These are phyloP conservation scores for Fraxinus excelsior DNA, from an alignment of 257 asterid genomes.

Conservation along the genomic window DNA sequence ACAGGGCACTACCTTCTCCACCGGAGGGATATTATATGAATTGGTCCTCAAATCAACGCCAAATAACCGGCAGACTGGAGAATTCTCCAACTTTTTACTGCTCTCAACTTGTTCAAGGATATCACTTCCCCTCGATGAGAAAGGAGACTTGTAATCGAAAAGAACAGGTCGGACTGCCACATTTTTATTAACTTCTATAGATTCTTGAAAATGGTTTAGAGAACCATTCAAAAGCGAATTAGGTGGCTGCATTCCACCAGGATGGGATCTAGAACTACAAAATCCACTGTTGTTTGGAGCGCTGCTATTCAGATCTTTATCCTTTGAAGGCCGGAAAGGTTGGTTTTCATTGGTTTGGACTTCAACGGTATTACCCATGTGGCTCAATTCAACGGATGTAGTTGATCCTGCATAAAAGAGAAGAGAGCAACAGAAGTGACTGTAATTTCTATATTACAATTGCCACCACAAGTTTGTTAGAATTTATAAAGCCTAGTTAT, in stretches of 20 bases:
- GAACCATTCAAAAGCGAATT: conserved; percentile 33
- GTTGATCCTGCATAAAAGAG: conserved; percentile 30
- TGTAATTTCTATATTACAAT: conserved; percentile 32
- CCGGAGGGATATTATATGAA: conserved; percentile 24
- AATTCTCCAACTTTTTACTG: conserved; percentile 39
- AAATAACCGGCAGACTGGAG: conserved; percentile 55
- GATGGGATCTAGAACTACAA: conserved; percentile 14
- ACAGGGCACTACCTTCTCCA: conserved; percentile 31
- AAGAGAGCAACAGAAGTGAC: conserved; percentile 18
- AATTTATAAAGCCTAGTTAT: no score
- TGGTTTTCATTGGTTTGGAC: conserved; percentile 25
- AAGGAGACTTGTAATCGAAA: conserved; percentile 47
- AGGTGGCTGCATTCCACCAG: conserved; percentile 42
- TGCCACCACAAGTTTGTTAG: no score
- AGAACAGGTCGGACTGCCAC: conserved; percentile 28
- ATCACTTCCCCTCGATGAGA: conserved; percentile 49
- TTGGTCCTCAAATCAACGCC: conserved; percentile 73
- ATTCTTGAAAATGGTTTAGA: conserved; percentile 43
- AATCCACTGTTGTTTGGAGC: neutral
- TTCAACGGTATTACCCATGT: conserved; percentile 16
- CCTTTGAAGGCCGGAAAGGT: conserved; percentile 26
- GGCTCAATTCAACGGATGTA: conserved; percentile 23
- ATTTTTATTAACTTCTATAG: conserved; percentile 43
- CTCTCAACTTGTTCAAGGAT: conserved; percentile 43
- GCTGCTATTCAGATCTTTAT: conserved; percentile 10